These are phyloP conservation scores for Nakazawaea molendinolei DNA, from an alignment of 805 yeast species.

Conservation along the genomic window DNA sequence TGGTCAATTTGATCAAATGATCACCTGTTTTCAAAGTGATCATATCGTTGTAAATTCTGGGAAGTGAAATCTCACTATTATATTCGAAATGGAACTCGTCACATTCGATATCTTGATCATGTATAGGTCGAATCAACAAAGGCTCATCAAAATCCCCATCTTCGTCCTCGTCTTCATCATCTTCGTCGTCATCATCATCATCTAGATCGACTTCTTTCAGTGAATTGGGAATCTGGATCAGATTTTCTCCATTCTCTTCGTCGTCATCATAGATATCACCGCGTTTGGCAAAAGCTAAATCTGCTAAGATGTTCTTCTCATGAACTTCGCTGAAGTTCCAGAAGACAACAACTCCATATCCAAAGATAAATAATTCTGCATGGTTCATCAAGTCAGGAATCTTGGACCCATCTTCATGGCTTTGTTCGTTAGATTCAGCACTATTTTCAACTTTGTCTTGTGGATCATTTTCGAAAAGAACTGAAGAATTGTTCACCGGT, in stretches of 20 bases:
- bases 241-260: conserved; percentile 35
- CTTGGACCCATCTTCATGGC: not conserved
- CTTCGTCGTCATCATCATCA: conserved; percentile 27
- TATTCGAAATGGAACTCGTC: conserved; percentile 81
- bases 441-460: not conserved
- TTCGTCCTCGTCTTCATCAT: conserved; percentile 23
- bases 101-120: conserved; percentile 86
- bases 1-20: conserved; percentile 83
- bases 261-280: conserved; percentile 31
- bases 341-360: conserved; percentile 94
- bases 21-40: conserved; percentile 87
- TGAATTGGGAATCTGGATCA: too few relatives aligned
- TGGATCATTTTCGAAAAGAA: conserved; percentile 3
- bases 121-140: conserved; percentile 64
- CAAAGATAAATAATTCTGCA: conserved; percentile 85
- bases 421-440: not conserved
- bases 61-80: conserved; percentile 36
- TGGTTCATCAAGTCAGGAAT: conserved; percentile 46
- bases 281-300: conserved; percentile 62
- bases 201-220: conserved; percentile 34
- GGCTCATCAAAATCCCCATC: conserved; percentile 16
- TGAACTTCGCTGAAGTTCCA: conserved; percentile 94
- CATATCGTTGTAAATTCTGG: conserved; percentile 87
- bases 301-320: conserved; percentile 91
- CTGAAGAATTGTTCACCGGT: conserved; percentile 13